Evolutionary conservation across 345 rosid genomes (phyloP).

Genomic region (Populus nigra): DNA sequence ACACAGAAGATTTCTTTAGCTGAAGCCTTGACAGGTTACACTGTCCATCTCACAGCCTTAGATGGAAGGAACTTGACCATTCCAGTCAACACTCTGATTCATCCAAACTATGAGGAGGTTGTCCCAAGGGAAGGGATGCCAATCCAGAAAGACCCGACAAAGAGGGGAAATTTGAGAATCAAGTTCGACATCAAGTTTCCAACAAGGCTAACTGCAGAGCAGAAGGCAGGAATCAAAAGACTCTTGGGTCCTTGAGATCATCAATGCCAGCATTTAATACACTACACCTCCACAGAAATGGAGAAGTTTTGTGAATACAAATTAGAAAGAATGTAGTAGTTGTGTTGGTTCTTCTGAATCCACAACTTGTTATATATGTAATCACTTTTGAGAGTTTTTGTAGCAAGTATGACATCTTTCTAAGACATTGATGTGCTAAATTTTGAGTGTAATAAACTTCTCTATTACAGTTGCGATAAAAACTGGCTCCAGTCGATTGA

Average conservation of each 20-base stretch:
- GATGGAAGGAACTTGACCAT: conserved; percentile 24
- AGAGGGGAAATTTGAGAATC: conserved; percentile 19
- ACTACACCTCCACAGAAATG: no score
- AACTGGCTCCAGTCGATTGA: not conserved
- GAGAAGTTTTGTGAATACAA: not conserved
- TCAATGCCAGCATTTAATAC: not conserved
- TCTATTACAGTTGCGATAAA: not conserved
- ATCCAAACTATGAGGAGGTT: conserved; percentile 20
- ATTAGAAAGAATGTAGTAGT: not conserved
- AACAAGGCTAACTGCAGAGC: conserved; percentile 20
- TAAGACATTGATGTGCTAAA: not conserved
- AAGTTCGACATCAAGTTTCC: conserved; percentile 27
- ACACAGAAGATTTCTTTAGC: conserved; percentile 22
- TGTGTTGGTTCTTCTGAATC: no score
- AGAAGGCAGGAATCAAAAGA: conserved; percentile 20
- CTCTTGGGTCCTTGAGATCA: conserved; percentile 2
- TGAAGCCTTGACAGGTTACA: conserved; percentile 26
- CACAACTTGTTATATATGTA: no score
- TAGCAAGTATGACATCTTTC: not conserved
- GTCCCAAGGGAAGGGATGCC: conserved; percentile 29
- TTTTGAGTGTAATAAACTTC: not conserved
- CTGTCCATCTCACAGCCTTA: conserved; percentile 20
- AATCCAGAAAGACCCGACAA: conserved; percentile 5
- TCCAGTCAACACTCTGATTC: conserved; percentile 10
- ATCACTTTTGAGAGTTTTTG: not conserved